Percentiles rank a stretch among this genome's conserved stretches.
These are phyloP conservation scores for Bjerkandera adusta DNA, from an alignment of 1,284 basidiomycete genomes.

Conservation along the genomic window DNA sequence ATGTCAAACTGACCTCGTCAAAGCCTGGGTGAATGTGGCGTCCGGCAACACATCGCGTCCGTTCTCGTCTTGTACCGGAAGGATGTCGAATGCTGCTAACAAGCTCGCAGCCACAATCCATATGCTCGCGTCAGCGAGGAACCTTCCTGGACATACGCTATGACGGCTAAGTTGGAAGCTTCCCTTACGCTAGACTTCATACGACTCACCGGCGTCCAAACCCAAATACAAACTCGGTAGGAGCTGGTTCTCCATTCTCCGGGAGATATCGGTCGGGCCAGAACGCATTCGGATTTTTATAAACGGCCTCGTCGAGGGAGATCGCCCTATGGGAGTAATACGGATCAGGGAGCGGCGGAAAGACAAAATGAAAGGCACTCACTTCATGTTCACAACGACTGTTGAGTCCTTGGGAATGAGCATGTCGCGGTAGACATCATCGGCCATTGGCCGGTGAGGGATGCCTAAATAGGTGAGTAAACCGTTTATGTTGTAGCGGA, in stretches of 20 bases:
- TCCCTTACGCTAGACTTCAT: neutral
- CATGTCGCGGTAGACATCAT: conserved; percentile 25
- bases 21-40: conserved; percentile 2
- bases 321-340: conserved; percentile 15
- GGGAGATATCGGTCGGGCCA: conserved; percentile 22
- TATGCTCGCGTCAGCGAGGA: conserved; percentile 22
- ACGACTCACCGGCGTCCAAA: conserved; percentile 23
- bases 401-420: conserved; percentile 24
- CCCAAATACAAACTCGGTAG: conserved; percentile 21
- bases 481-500: too few species aligned
- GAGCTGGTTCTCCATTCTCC: conserved; percentile 14
- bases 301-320: conserved; percentile 20
- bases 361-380: conserved; percentile 22
- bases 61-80: conserved; percentile 1
- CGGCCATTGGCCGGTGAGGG: conserved; percentile 23
- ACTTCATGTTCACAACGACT: conserved; percentile 23
- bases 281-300: conserved; percentile 21
- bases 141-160: conserved; percentile 22
- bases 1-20: conserved; percentile 6
- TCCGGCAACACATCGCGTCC: conserved; percentile 1
- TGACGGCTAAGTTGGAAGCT: neutral
- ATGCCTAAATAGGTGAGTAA: too few species aligned
- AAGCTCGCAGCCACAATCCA: conserved; percentile 23
- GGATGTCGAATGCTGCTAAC: conserved; percentile 22
- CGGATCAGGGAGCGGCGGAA: neutral